Conservation (phyloP, 1,139 yeast species). For the Candida gigantensis region DNA sequence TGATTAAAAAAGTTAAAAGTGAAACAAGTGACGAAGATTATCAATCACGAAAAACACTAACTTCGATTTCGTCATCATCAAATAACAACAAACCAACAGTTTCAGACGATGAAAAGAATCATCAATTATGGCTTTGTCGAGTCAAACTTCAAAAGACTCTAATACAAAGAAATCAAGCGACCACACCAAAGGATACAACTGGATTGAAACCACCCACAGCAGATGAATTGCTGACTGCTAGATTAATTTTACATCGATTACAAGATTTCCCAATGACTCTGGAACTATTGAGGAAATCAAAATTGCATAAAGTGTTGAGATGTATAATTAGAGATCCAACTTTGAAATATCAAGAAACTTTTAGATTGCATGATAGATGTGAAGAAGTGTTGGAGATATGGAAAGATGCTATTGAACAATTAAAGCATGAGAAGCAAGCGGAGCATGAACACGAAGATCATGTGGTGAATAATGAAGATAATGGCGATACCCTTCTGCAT, state of each 20-base stretch:
- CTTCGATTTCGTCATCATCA: constrained; percentile 9
- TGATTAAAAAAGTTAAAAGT: constrained; percentile 10
- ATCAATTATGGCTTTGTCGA: constrained; percentile 50
- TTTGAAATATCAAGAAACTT: constrained; percentile 47
- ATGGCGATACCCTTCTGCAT: constrained; percentile 2
- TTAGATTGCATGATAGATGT: constrained; percentile 50
- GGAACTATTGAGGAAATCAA: constrained; percentile 53
- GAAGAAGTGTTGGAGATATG: constrained; percentile 46
- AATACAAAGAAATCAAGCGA: constrained; percentile 46
- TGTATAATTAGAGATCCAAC: constrained; percentile 45
- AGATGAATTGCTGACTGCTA: constrained; percentile 55
- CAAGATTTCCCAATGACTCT: constrained; percentile 54
- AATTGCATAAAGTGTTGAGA: constrained; percentile 54
- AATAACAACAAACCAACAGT: constrained; percentile 13
- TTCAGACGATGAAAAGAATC: constrained; percentile 42
- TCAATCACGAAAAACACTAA: constrained; percentile 6
- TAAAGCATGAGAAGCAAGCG: constrained; percentile 36
- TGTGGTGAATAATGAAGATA: too few species aligned
- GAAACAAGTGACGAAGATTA: constrained; percentile 15
- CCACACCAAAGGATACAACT: constrained; percentile 36
- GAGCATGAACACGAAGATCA: too few species aligned
- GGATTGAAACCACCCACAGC: constrained; percentile 45
- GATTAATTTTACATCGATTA: constrained; percentile 53
- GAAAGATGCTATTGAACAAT: constrained; percentile 38
- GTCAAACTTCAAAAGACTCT: constrained; percentile 47